phyloP scores from a whole-genome alignment of 371 early-diverging fungal genomes.

The Apophysomyces sp. region DNA sequence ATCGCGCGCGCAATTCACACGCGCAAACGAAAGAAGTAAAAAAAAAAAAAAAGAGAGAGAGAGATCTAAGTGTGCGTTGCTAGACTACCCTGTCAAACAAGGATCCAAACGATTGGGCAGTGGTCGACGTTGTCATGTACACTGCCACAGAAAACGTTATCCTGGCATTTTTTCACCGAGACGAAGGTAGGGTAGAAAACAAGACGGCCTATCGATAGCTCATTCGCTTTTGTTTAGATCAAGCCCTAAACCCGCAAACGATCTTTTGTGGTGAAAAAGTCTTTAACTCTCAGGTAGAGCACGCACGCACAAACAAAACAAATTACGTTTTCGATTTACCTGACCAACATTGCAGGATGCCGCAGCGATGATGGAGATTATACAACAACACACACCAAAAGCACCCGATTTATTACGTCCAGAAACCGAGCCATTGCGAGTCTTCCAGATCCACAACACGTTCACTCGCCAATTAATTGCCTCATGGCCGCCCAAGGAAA shows the following conservation, averaged over 20 bases:
- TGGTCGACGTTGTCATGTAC: slow-evolving; percentile 57
- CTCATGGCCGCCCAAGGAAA: slow-evolving; percentile 7
- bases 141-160: slow-evolving; percentile 53
- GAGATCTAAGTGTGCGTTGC: background rate
- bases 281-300: background rate
- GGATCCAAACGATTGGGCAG: slow-evolving; percentile 37
- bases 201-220: background rate
- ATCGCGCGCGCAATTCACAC: no score
- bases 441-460: slow-evolving; percentile 10
- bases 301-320: background rate
- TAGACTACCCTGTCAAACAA: background rate
- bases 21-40: background rate
- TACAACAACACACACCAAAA: background rate
- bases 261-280: background rate
- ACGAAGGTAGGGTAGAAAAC: slow-evolving; percentile 12
- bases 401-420: background rate
- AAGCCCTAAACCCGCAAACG: background rate
- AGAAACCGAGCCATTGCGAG: background rate
- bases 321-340: background rate
- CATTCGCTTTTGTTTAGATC: background rate
- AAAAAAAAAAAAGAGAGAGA: background rate
- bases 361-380: background rate
- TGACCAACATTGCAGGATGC: background rate
- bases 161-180: slow-evolving; percentile 52
- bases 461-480: background rate